Base-by-base conservation (phyloP, 2,329 filamentous ascomycete species). In the Cladosporium sp. region DNA sequence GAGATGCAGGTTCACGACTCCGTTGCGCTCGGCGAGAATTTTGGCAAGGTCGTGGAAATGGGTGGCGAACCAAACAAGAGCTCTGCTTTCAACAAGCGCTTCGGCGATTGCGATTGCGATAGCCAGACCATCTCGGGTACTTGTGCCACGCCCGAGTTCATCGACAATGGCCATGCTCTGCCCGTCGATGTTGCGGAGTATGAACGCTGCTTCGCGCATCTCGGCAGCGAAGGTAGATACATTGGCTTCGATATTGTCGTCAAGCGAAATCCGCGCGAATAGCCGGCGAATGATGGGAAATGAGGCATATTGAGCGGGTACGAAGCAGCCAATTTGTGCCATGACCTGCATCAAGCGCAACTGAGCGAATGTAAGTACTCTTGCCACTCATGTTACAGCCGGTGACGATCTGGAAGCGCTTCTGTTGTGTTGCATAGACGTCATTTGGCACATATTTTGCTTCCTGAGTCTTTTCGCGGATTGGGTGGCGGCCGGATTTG, bases 371-470 rank as follows among this genome's bases (percentile, higher is more conserved):
- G 63, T 96, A 97, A 0, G 91, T 99, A 56, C 88, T 95, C 67
- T 97, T 99, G 1, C 91, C 93, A 60, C 89, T 95, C 93, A 99
- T 99, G 61, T 99, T 99, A 66, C 89, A 95, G 3, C 93, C 92
- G 0, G 92, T 97, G 56, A 99, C 85, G 54, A 97, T 86, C 58
- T 97, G 91, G 61, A 96, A 95, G 1, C 91, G 83, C 30, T 84
- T 83, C 54, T 92, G 84, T 29, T 86, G 79, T 0, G 85, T 87
- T 2, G 89, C 86, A 61, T 91, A 97, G 22, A 91, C 88, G 62
- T 97, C 91, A 56, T 97, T 97, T 0, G 93, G 88, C 3, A 97
- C 76, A 63, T 88, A 95, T 18, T 80, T 82, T 36, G 77, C 78
- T 1, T 74, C 71, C 57, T 88, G 82, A 2, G 84, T 80, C 63